Base-by-base conservation (phyloP, 2,329 filamentous ascomycete genomes). In the Epichloe festucae region DNA sequence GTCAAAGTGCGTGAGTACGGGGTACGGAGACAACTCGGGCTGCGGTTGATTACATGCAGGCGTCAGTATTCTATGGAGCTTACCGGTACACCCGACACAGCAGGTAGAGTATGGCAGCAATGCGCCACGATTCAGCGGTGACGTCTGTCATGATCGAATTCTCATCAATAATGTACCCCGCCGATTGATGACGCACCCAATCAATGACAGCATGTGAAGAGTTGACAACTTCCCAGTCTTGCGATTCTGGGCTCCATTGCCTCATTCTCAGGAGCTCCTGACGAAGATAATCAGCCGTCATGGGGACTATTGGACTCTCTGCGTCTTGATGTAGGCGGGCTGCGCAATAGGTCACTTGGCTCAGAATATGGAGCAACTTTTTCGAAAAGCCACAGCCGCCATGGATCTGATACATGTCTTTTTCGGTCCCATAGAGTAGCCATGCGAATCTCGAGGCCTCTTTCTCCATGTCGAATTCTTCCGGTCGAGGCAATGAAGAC, bases 321-420 rank as follows among this genome's bases (percentile, higher is more conserved):
- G 58, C 59, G 17, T 69, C 63, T 46, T 70, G 66, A 35, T 61
- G 57, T 31, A 69, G 48, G 11, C 64, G 60, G 4, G 67, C 62
- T 19, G 67, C 60, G 38, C 66, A 62, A 50, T 66, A 66, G 4
- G 69, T 69, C 35, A 71, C 64, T 44, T 69, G 66, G 41, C 65
- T 65, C 42, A 71, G 60, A 11, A 58, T 60, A 46, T 70, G 63
- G 21, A 71, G 59, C 4, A 71, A 57, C 41, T 63, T 67, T 49
- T 67, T 69, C 0, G 68, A 71, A 51, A 71, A 71, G 10, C 69
- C 69, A 46, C 68, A 71, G 0, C 67, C 68, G 8, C 69, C 69
- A 45, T 71, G 69, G 4, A 71, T 68, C 49, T 69, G 61, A 36
- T 62, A 64, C 54, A 65, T 63, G 11, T 69, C 65, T 17, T 52